Evolutionary conservation across 768 basidiomycete species (phyloP), one percentile per base, ranked within the genome.

Genomic region (Porphyrellus cyaneotinctus): DNA sequence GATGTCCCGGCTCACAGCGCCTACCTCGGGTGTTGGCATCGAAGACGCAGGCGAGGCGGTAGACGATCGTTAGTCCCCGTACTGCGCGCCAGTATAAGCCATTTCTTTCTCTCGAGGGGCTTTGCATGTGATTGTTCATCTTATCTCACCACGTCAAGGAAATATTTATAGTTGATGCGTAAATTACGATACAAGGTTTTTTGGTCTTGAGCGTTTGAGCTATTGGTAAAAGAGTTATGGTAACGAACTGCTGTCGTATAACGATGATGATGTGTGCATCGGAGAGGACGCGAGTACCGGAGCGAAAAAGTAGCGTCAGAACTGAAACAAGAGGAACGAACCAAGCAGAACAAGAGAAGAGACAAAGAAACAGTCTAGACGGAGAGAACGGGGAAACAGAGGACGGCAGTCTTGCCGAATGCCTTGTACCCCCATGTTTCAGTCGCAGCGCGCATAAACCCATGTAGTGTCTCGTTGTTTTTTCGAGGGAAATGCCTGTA

Each of bases 401-500:
- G 50, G 43, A 54, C 43, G 20, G 22, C 47, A 23, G 45, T 37
- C 41, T 46, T 42, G 20, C 35, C 2, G 52, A 49, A 54, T 35
- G 44, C 20, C 49, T n/a, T n/a, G n/a, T n/a, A n/a, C n/a, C n/a
- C n/a, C 52, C 53, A 39, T 42, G 46, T 49, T 54, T 15, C 38
- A 48, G 53, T 58, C 39, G 24, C 44, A 51, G 43, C 60, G 52
- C 51, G 52, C 51, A 37, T 49, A 53, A 51, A 59, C 62, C 53
- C 57, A 58, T 60, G 51, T 38, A 56, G 57, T 30, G 57, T 53
- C 58, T 54, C 44, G 51, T 43, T 18, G 10, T 11, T 8, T 43
- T 58, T 65, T 62, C 52, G 50, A 52, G 23, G 43, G 23, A 38
- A 60, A 65, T 59, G 51, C 67, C 68, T 71, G 67, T 67, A 56